Percentiles rank a stretch among this genome's conserved stretches.
Conservation (phyloP, 1,284 basidiomycete genomes). For the Anthracocystis panici-leucophaei region DNA sequence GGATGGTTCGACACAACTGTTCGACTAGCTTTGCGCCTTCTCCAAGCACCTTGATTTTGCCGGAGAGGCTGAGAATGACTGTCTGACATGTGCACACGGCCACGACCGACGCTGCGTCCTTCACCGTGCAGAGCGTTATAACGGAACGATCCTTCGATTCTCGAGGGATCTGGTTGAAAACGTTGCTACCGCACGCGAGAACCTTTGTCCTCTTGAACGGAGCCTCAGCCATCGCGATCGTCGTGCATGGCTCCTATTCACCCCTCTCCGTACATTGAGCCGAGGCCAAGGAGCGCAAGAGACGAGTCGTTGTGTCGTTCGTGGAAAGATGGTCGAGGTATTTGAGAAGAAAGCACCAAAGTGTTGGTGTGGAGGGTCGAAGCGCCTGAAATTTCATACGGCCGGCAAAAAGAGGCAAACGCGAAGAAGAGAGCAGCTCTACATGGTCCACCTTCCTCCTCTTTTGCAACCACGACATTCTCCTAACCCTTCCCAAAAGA, state of each 20-base stretch:
- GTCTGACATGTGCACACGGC: conserved; percentile 27
- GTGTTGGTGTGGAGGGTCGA: conserved; percentile 34
- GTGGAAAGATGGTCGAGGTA: background rate
- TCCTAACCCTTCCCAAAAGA: background rate
- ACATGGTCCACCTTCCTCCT: conserved; percentile 19
- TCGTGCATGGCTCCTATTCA: background rate
- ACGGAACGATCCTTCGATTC: background rate
- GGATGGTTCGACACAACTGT: background rate
- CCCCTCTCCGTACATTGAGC: background rate
- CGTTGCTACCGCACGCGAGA: conserved; percentile 19
- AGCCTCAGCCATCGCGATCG: background rate
- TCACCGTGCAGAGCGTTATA: background rate
- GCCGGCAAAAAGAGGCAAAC: conserved; percentile 22
- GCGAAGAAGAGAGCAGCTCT: conserved; percentile 16
- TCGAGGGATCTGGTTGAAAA: conserved; percentile 16
- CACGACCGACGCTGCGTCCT: background rate
- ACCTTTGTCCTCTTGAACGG: conserved; percentile 1
- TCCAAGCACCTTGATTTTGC: conserved; percentile 8
- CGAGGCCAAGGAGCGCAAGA: background rate
- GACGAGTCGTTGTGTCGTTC: background rate
- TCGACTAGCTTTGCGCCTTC: background rate
- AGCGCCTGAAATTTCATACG: conserved; percentile 4
- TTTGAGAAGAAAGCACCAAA: conserved; percentile 2
- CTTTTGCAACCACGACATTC: background rate
- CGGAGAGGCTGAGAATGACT: background rate